A percentile compares a stretch with the other conserved stretches of the same genome.
These are phyloP conservation scores for Backusella psychrophila DNA, from an alignment of 192 early-diverging fungal genomes.

Conservation along the genomic window DNA sequence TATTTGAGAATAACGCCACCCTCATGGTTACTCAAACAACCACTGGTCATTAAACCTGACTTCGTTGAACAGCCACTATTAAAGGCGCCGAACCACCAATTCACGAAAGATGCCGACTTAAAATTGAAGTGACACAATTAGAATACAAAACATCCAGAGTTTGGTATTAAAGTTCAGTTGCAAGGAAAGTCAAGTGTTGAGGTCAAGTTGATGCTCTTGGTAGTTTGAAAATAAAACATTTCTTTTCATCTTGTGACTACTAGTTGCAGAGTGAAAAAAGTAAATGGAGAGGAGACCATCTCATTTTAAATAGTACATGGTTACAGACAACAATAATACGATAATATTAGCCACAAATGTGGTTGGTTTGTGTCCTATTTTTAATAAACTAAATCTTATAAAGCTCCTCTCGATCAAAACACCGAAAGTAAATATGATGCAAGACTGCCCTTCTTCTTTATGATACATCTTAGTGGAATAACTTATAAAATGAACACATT, in stretches of 20 bases:
- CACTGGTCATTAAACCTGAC: not conserved
- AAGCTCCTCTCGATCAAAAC: not conserved
- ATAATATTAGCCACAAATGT: not conserved
- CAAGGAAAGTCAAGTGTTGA: not conserved
- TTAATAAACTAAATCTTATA: not conserved
- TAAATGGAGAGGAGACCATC: not conserved
- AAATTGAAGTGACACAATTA: not conserved
- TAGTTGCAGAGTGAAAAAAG: not conserved
- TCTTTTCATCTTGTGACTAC: too few relatives aligned
- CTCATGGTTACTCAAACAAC: not conserved
- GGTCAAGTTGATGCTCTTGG: not conserved
- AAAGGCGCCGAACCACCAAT: not conserved
- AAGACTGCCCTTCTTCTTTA: not conserved
- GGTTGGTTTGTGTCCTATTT: not conserved
- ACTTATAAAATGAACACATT: not conserved
- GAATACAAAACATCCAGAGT: not conserved
- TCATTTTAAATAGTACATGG: not conserved
- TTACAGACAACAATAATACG: not conserved
- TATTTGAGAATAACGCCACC: constrained; percentile 4
- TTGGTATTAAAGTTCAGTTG: not conserved
- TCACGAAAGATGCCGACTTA: not conserved
- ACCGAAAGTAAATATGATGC: not conserved
- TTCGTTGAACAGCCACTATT: not conserved
- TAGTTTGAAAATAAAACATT: not conserved
- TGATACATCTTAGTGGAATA: not conserved